Conservation (phyloP, 768 basidiomycete genomes). For the Mycena kentingensis region DNA sequence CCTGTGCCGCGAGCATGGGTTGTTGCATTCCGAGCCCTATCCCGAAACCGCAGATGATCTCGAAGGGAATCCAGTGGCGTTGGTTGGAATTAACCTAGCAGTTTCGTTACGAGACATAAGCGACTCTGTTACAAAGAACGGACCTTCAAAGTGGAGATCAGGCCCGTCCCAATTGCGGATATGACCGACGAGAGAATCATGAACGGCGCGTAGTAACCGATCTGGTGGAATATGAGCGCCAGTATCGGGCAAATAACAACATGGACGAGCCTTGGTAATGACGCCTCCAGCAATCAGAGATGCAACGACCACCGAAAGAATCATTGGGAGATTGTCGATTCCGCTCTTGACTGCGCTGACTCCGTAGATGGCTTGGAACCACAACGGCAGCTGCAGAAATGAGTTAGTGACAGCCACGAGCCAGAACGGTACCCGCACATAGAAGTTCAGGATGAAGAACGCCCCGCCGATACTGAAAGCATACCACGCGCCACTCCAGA, state of each 20-base stretch:
- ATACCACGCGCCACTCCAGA: slow-evolving; percentile 7
- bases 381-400: slow-evolving; percentile 12
- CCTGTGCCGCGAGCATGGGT: slow-evolving; percentile 23
- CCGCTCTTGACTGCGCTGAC: slow-evolving; percentile 37
- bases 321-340: slow-evolving; percentile 36
- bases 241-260: no score
- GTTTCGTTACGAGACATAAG: no score
- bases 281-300: slow-evolving; percentile 41
- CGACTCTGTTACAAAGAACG: no score
- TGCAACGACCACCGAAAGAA: slow-evolving; percentile 39
- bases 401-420: neutral
- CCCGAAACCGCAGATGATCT: slow-evolving; percentile 33
- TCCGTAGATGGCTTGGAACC: slow-evolving; percentile 41
- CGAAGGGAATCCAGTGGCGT: slow-evolving; percentile 23
- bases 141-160: slow-evolving; percentile 34
- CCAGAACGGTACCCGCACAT: neutral
- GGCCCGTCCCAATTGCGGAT: slow-evolving; percentile 35
- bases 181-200: slow-evolving; percentile 30
- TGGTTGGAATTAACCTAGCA: slow-evolving; percentile 24
- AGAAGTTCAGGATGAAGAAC: slow-evolving; percentile 14
- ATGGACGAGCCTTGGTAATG: slow-evolving; percentile 26
- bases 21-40: slow-evolving; percentile 29
- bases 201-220: slow-evolving; percentile 39
- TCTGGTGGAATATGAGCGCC: neutral
- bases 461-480: slow-evolving; percentile 5